A percentile compares a stretch with the other conserved stretches of the same genome.
Evolutionary conservation across 2,329 filamentous ascomycete species (phyloP).

Genomic region (Helotiales sp.): DNA sequence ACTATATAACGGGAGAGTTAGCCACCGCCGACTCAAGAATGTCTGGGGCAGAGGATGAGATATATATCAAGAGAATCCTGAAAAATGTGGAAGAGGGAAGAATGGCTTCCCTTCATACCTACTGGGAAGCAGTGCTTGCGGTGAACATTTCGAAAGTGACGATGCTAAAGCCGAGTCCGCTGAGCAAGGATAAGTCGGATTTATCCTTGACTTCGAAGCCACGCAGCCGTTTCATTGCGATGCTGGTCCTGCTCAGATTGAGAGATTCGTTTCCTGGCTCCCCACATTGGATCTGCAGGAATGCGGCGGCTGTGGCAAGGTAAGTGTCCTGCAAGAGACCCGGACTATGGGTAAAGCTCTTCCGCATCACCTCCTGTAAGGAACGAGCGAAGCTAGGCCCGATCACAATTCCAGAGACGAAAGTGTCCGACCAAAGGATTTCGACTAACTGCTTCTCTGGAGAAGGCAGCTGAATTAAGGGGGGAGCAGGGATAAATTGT

Average conservation of each 20-base stretch:
- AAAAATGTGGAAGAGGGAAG: no score
- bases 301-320: neutral
- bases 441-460: neutral
- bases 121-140: neutral
- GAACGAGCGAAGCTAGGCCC: neutral
- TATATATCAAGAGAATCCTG: no score
- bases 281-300: neutral
- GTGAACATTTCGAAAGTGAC: neutral
- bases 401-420: neutral
- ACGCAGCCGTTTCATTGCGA: neutral
- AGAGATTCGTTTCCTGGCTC: neutral
- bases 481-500: neutral
- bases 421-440: neutral
- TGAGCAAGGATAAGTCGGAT: neutral
- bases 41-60: no score
- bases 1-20: no score
- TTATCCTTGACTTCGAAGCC: neutral
- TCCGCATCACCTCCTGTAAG: neutral
- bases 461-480: neutral
- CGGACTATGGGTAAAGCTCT: neutral
- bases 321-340: neutral
- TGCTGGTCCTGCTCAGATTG: neutral
- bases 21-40: no score
- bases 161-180: neutral
- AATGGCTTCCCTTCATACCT: no score